Base-by-base conservation (phyloP, 2,329 filamentous ascomycete genomes). In the Aschersonia sp. region DNA sequence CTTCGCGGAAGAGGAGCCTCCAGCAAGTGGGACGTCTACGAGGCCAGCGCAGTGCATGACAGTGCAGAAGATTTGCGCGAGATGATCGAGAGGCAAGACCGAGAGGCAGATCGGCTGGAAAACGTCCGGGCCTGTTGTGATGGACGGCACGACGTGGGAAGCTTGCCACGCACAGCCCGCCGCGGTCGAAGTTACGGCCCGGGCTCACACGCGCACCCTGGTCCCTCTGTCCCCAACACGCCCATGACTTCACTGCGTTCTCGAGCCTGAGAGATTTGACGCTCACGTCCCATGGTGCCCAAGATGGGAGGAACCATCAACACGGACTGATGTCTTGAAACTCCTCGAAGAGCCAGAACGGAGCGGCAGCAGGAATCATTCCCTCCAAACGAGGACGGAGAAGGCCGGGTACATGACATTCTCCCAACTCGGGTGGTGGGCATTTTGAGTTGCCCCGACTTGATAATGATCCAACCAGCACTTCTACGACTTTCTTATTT, bases 71-170 rank as follows among this genome's bases (percentile, higher is more conserved):
- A 95, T 59, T 63, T 95, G 49, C 74, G 87, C 48, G 76, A 82
- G 53, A 80, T 89, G 53, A 86, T 90, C 56, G 85, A 90, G 65
- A 73, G 77, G 52, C 82, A 88, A 59, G 83, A 90, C 57, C 72
- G 79, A 47, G 84, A 89, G 54, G 72, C 82, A 30, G 85, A 89
- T 59, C 76, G 82, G 52, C 73, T 97, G 57, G 90, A 97, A 72
- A 95, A 98, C 63, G 92, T 98, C 53, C 76, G 92, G 60, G 89
- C 90, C 50, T 98, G 92, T 69, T 98, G 92, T 66, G 92, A 97
- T 76, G 92, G 89, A 90, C 86, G 84, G 68, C 83, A 87, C 58
- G 83, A 87, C 60, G 83, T 87, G 45, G 74, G 77, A 47, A 77
- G 71, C 47, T 62, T 83, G 45, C 67, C 72, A 49, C 68, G 67